Evolutionary conservation across 2,329 filamentous ascomycete genomes (phyloP).

Genomic region (Ceratocystis destructans): DNA sequence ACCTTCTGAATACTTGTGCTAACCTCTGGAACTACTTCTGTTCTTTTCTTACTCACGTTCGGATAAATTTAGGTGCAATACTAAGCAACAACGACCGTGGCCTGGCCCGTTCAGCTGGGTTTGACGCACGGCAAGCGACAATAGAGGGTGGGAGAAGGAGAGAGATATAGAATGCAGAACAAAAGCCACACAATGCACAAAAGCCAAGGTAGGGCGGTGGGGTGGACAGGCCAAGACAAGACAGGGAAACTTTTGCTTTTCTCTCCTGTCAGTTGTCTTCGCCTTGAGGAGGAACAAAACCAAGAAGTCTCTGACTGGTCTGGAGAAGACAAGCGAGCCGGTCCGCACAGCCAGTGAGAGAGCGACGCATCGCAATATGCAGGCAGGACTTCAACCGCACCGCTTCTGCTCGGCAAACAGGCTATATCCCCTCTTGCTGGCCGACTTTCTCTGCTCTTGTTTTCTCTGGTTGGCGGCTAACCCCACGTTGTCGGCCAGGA

Average conservation of each 20-base stretch:
- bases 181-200: not conserved
- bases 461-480: conserved; percentile 2
- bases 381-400: not conserved
- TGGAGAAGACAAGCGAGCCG: not conserved
- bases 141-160: not conserved
- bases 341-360: not conserved
- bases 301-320: not conserved
- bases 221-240: not conserved
- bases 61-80: not conserved
- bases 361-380: not conserved
- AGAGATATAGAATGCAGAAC: not conserved
- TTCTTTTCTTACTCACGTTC: not conserved
- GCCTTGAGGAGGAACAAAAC: not conserved
- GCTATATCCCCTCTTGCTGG: no score
- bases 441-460: not conserved
- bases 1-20: not conserved
- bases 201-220: no score
- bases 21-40: not conserved
- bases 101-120: not conserved
- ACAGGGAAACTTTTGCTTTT: not conserved
- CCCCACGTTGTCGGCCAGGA: conserved; percentile 1
- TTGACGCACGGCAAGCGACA: not conserved
- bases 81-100: not conserved
- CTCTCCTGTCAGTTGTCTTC: not conserved
- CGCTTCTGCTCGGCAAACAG: not conserved